Evolutionary conservation across 2,329 filamentous ascomycete genomes (phyloP).

Genomic region (Penicillium concentricum): DNA sequence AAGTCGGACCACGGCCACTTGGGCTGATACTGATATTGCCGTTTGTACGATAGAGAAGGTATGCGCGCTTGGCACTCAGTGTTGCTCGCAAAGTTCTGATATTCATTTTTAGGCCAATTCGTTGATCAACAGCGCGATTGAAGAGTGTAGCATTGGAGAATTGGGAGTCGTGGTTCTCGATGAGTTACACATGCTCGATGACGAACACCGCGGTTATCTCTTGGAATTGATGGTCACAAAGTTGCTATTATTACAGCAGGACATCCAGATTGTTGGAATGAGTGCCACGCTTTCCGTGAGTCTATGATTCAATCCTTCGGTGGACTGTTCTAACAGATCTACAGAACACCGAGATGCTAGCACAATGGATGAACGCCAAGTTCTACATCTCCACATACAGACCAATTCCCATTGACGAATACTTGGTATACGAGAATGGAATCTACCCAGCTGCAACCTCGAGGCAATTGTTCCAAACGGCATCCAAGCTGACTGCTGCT

Average conservation of each 20-base stretch:
- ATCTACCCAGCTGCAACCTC: conserved; percentile 65
- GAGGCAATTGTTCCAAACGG: conserved; percentile 58
- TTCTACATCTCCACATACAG: conserved; percentile 72
- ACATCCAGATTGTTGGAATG: conserved; percentile 73
- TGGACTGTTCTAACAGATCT: neutral
- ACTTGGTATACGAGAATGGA: conserved; percentile 68
- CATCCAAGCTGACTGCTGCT: conserved; percentile 48
- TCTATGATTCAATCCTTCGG: neutral
- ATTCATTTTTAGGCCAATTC: conserved; percentile 62
- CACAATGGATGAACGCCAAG: conserved; percentile 68
- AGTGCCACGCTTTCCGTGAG: conserved; percentile 72
- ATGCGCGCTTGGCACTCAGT: conserved; percentile 29
- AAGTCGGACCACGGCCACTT: conserved; percentile 64
- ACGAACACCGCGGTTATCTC: conserved; percentile 72
- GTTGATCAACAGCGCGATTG: conserved; percentile 70
- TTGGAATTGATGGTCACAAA: conserved; percentile 74
- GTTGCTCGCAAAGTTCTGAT: neutral
- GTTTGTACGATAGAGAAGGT: conserved; percentile 78
- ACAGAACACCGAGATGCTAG: conserved; percentile 68
- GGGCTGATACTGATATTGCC: conserved; percentile 74
- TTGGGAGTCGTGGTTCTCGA: conserved; percentile 70
- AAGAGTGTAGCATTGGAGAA: conserved; percentile 65
- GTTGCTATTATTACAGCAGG: conserved; percentile 64
- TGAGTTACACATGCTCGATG: conserved; percentile 80
- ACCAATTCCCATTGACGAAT: conserved; percentile 73